phyloP scores from a whole-genome alignment of 352 stramenopile species.

The Globisporangium sylvaticum region DNA sequence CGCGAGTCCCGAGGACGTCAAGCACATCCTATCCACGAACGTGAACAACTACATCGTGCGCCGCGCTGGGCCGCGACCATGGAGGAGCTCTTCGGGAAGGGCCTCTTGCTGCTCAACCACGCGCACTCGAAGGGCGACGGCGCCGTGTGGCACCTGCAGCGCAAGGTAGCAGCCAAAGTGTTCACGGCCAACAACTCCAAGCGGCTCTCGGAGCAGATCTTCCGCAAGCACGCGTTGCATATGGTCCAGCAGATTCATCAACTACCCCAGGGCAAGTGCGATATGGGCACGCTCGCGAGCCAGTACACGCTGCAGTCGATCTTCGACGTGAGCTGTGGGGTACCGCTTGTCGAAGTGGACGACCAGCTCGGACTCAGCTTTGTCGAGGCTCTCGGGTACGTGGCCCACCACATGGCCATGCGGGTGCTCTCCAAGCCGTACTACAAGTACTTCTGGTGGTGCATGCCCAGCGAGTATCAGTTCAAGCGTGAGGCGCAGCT shows the following conservation, averaged over 20 bases:
- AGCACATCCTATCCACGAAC: slow-evolving; percentile 23
- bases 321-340: neutral
- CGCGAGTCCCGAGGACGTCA: slow-evolving; percentile 14
- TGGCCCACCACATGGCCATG: neutral
- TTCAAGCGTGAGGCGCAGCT: neutral
- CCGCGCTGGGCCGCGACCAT: slow-evolving; percentile 11
- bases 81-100: neutral
- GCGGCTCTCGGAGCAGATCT: slow-evolving; percentile 1
- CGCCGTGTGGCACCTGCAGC: slow-evolving; percentile 28
- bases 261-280: neutral
- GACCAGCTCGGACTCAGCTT: slow-evolving; percentile 15
- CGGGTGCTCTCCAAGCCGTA: neutral
- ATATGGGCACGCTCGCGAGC: neutral
- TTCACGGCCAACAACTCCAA: slow-evolving; percentile 27
- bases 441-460: too few species aligned
- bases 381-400: neutral
- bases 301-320: slow-evolving; percentile 2
- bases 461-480: too few species aligned
- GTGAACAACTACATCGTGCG: slow-evolving; percentile 23
- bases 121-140: slow-evolving; percentile 16
- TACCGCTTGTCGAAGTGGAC: neutral
- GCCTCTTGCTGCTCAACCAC: slow-evolving; percentile 22
- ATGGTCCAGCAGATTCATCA: neutral
- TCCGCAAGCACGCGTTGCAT: slow-evolving; percentile 5
- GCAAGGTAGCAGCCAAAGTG: slow-evolving; percentile 59